These are phyloP conservation scores for Dendrobium officinale DNA, from an alignment of 106 monocot species.

Conservation along the genomic window DNA sequence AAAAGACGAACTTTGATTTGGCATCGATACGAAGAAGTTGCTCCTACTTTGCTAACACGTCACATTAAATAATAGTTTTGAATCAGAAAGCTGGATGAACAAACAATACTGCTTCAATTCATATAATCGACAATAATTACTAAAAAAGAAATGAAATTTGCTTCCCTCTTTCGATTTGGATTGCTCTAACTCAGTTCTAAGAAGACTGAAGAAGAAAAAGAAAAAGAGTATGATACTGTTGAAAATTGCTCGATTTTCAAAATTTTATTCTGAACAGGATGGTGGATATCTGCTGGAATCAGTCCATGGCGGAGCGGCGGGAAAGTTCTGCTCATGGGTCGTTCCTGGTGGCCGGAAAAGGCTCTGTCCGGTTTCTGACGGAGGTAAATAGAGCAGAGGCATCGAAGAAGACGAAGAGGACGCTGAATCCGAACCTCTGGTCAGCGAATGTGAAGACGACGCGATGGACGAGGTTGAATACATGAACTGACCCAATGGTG, in stretches of 20 bases:
- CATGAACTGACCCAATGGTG: conserved; percentile 12
- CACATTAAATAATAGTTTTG: too few species aligned
- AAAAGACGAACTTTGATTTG: too few species aligned
- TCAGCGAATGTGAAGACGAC: neutral
- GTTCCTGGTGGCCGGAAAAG: neutral
- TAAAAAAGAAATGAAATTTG: too few species aligned
- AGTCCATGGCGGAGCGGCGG: neutral
- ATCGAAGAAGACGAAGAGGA: neutral
- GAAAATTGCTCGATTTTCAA: neutral
- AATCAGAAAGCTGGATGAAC: too few species aligned
- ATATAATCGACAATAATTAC: too few species aligned
- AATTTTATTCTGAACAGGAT: conserved; percentile 9
- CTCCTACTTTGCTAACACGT: too few species aligned
- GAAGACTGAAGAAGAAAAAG: too few species aligned
- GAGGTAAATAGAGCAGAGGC: neutral
- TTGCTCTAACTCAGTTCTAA: too few species aligned
- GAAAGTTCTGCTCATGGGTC: too few species aligned
- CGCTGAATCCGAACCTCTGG: neutral
- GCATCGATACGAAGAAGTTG: too few species aligned
- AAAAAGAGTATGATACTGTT: neutral
- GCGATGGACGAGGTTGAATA: neutral
- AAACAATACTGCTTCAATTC: too few species aligned
- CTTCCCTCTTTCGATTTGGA: too few species aligned
- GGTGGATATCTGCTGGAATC: conserved; percentile 8
- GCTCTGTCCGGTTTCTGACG: neutral